Percentiles rank a stretch among this genome's conserved stretches.
Conservation (phyloP, 306 rosid species). For the Prunus davidiana region DNA sequence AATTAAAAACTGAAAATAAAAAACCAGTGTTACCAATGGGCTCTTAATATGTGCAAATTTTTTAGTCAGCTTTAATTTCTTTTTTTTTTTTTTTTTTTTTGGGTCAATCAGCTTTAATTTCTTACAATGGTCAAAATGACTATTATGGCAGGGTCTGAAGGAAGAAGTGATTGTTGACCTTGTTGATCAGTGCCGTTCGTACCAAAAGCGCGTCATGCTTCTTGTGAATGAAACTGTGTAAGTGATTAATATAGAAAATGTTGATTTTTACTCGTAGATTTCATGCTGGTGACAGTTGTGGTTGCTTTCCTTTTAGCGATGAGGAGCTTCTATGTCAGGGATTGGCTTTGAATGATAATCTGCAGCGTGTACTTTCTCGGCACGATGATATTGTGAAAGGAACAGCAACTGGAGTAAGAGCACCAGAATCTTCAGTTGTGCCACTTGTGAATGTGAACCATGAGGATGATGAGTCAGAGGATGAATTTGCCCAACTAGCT, state of each 20-base stretch:
- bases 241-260: slow-evolving; percentile 19
- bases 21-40: background rate
- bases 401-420: slow-evolving; percentile 38
- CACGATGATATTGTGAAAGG: slow-evolving; percentile 72
- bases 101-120: background rate
- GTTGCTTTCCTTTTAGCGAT: slow-evolving; percentile 55
- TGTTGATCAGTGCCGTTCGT: slow-evolving; percentile 92
- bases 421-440: slow-evolving; percentile 50
- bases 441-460: slow-evolving; percentile 72
- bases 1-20: background rate
- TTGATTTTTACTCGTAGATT: background rate
- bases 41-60: background rate
- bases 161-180: slow-evolving; percentile 91
- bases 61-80: background rate
- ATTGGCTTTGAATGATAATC: slow-evolving; percentile 74
- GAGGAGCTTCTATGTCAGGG: slow-evolving; percentile 78
- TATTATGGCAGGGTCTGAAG: slow-evolving; percentile 70
- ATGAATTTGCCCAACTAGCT: slow-evolving; percentile 82
- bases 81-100: background rate
- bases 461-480: slow-evolving; percentile 85
- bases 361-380: slow-evolving; percentile 73
- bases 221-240: slow-evolving; percentile 80
- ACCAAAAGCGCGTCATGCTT: slow-evolving; percentile 84
- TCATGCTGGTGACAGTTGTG: slow-evolving; percentile 18
- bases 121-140: slow-evolving; percentile 4